Conservation (phyloP, 371 early-diverging fungal species). For the Lichtheimia ornata region DNA sequence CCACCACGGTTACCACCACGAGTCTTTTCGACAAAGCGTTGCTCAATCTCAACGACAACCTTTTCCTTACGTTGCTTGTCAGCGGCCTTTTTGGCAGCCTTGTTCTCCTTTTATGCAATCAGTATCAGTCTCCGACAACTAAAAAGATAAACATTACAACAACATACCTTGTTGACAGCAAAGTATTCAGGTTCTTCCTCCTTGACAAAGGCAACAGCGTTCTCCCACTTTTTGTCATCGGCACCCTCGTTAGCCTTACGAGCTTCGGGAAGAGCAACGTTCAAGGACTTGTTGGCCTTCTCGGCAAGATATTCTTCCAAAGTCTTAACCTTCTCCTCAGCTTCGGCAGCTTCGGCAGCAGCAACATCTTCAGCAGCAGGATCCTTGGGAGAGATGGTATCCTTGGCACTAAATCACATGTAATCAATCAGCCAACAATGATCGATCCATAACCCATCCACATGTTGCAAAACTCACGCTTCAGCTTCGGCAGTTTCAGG, state of each 20-base stretch:
- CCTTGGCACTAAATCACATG: constrained; percentile 27
- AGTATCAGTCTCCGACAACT: constrained; percentile 1
- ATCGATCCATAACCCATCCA: neutral
- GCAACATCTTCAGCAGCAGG: constrained; percentile 48
- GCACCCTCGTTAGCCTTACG: constrained; percentile 84
- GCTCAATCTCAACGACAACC: constrained; percentile 56
- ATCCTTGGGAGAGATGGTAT: constrained; percentile 32
- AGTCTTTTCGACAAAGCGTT: constrained; percentile 49
- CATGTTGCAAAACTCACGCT: constrained; percentile 23
- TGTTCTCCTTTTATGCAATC: constrained; percentile 29
- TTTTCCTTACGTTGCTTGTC: constrained; percentile 54
- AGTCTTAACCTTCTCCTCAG: constrained; percentile 76
- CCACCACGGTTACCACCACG: constrained; percentile 43
- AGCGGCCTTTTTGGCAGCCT: constrained; percentile 52
- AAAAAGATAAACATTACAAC: neutral
- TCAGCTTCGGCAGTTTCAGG: constrained; percentile 49
- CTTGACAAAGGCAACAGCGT: constrained; percentile 69
- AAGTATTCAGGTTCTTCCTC: constrained; percentile 67
- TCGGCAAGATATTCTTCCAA: constrained; percentile 80
- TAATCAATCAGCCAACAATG: neutral
- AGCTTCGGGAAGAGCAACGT: constrained; percentile 57
- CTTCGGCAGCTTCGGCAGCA: constrained; percentile 45
- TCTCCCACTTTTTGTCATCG: constrained; percentile 80
- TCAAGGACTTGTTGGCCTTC: constrained; percentile 70
- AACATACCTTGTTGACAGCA: constrained; percentile 63